These are phyloP conservation scores for Pythium plurisporium DNA, from an alignment of 352 stramenopile genomes.

Conservation along the genomic window DNA sequence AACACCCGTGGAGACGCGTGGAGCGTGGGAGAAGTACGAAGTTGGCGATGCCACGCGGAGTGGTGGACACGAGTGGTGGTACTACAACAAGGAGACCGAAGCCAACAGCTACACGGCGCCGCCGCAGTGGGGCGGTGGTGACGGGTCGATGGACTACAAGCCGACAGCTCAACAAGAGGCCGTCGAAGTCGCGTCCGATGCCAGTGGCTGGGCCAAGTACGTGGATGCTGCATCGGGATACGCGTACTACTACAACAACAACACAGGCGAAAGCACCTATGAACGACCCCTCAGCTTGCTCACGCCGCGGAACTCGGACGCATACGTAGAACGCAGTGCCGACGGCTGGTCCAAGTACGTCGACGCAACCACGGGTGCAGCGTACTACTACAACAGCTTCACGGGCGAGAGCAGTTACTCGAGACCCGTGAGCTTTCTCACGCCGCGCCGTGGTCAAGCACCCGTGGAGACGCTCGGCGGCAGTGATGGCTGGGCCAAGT, in stretches of 20 bases:
- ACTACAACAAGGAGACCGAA: conserved; percentile 68
- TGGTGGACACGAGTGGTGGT: conserved; percentile 40
- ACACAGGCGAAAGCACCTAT: conserved; percentile 21
- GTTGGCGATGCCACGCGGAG: conserved; percentile 21
- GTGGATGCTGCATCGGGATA: conserved; percentile 21
- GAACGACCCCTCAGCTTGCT: conserved; percentile 20
- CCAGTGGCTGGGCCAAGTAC: conserved; percentile 25
- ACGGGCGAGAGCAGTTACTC: conserved; percentile 73
- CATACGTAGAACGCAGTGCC: conserved; percentile 33
- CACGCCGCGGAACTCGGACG: conserved; percentile 14
- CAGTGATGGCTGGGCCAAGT: conserved; percentile 47
- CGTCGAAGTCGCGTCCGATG: conserved; percentile 11
- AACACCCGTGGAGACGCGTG: conserved; percentile 36
- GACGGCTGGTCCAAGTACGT: conserved; percentile 34
- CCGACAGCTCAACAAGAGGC: conserved; percentile 7
- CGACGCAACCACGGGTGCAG: conserved; percentile 38
- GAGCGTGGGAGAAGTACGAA: conserved; percentile 57
- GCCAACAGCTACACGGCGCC: conserved; percentile 41
- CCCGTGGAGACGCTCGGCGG: conserved; percentile 1
- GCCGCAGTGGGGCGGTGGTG: conserved; percentile 26
- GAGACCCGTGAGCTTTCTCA: conserved; percentile 30
- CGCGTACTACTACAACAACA: conserved; percentile 66
- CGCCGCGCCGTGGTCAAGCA: conserved; percentile 20
- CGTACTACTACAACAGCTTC: conserved; percentile 80
- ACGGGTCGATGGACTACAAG: too few relatives aligned